Conservation (phyloP, 306 rosid species). For the Hylodesmum podocarpum region DNA sequence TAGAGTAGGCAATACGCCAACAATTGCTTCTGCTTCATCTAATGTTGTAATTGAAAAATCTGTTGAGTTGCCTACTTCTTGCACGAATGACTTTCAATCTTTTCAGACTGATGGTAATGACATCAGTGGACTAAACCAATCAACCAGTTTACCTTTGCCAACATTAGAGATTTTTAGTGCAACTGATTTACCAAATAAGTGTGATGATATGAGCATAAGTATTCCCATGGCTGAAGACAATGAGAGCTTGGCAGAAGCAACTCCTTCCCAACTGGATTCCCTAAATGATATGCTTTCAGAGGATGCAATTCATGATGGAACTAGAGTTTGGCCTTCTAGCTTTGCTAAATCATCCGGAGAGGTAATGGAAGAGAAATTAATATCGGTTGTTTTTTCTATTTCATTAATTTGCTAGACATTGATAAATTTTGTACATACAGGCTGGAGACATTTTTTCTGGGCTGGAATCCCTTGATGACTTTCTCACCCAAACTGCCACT, state of each 20-base stretch:
- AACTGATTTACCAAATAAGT: constrained; percentile 21
- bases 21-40: constrained; percentile 35
- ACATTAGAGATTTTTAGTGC: constrained; percentile 17
- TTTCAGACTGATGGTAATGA: constrained; percentile 33
- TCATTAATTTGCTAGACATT: constrained; percentile 13
- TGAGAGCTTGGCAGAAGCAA: constrained; percentile 26
- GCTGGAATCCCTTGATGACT: constrained; percentile 60
- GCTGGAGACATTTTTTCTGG: constrained; percentile 56
- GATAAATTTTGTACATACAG: constrained; percentile 44
- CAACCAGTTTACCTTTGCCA: constrained; percentile 29
- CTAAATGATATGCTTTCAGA: constrained; percentile 32
- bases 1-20: constrained; percentile 30
- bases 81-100: constrained; percentile 32
- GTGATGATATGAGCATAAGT: constrained; percentile 22
- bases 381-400: background rate
- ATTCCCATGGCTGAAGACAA: constrained; percentile 33
- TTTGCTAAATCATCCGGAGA: constrained; percentile 47
- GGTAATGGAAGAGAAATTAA: constrained; percentile 42
- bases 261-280: constrained; percentile 40
- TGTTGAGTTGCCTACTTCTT: constrained; percentile 27
- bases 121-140: background rate
- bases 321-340: constrained; percentile 42
- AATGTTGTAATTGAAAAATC: constrained; percentile 16
- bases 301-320: constrained; percentile 36
- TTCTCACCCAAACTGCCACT: constrained; percentile 41